Percentiles rank a stretch among this genome's conserved stretches.
Evolutionary conservation across 1,139 yeast genomes (phyloP).

Genomic region (Debaryomyces sp.): DNA sequence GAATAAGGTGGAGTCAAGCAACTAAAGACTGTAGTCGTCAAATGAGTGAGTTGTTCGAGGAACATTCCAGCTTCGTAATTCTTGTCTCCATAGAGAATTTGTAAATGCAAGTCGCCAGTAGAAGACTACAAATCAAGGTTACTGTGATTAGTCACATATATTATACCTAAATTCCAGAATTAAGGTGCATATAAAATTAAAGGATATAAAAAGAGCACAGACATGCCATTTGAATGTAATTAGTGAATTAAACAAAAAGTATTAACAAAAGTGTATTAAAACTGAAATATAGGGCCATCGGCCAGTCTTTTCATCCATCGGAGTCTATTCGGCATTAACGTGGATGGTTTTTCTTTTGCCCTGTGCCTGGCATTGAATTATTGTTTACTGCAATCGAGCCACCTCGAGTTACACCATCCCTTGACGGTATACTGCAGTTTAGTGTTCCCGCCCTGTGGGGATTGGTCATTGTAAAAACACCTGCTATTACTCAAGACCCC

Average conservation of each 20-base stretch:
- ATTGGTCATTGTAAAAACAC: slow-evolving; percentile 30
- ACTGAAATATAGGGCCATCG: not conserved
- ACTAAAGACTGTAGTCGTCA: too few relatives aligned
- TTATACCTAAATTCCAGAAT: not conserved
- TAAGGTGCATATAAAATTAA: not conserved
- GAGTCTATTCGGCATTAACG: not conserved
- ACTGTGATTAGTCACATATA: not conserved
- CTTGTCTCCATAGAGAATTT: too few relatives aligned
- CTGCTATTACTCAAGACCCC: slow-evolving; percentile 32
- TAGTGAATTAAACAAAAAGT: not conserved
- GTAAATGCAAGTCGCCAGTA: too few relatives aligned
- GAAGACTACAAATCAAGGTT: not conserved
- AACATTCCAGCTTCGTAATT: too few relatives aligned
- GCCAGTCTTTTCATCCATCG: not conserved
- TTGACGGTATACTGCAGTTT: slow-evolving; percentile 52
- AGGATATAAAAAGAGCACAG: not conserved
- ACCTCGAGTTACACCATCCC: slow-evolving; percentile 56
- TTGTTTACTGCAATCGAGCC: slow-evolving; percentile 27
- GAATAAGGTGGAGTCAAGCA: too few relatives aligned
- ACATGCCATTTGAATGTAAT: not conserved
- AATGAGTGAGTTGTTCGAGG: too few relatives aligned
- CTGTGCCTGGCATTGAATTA: not conserved
- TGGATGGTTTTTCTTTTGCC: not conserved
- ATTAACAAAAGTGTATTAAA: not conserved
- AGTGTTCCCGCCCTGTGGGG: slow-evolving; percentile 44